These are phyloP conservation scores for Penicillium flavigenum DNA, from an alignment of 495 filamentous ascomycete species.

Conservation along the genomic window DNA sequence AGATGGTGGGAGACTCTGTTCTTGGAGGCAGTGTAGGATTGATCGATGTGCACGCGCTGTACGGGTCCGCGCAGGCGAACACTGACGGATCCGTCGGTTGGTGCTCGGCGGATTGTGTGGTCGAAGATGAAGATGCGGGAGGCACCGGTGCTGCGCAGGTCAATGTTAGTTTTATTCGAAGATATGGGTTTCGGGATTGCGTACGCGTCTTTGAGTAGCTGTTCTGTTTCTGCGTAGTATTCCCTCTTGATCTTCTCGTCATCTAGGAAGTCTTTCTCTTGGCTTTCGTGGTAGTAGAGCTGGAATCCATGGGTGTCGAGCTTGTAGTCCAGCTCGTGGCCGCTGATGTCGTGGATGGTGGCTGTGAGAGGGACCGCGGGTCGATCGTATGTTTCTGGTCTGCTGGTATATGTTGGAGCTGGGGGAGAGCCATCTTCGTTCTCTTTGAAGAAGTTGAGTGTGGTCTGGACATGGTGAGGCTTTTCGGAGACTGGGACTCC, in stretches of 20 bases:
- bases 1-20: conserved; percentile 60
- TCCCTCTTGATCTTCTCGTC: conserved; percentile 64
- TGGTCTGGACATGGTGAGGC: conserved; percentile 53
- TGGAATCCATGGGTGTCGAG: conserved; percentile 53
- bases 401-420: conserved; percentile 45
- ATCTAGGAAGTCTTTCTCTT: conserved; percentile 54
- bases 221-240: conserved; percentile 68
- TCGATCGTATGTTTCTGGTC: conserved; percentile 52
- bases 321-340: conserved; percentile 49
- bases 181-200: conserved; percentile 8
- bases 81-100: conserved; percentile 27
- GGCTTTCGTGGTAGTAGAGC: conserved; percentile 47
- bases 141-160: conserved; percentile 47
- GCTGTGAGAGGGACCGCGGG: conserved; percentile 33
- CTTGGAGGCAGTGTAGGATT: conserved; percentile 59
- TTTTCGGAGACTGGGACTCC: conserved; percentile 20
- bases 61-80: conserved; percentile 57
- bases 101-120: conserved; percentile 67
- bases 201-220: conserved; percentile 61
- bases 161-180: background rate
- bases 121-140: conserved; percentile 68
- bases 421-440: conserved; percentile 58
- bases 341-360: conserved; percentile 49
- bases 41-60: conserved; percentile 69
- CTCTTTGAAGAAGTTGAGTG: conserved; percentile 60